These are phyloP conservation scores for Alloascoidea africana DNA, from an alignment of 805 yeast species.

Conservation along the genomic window DNA sequence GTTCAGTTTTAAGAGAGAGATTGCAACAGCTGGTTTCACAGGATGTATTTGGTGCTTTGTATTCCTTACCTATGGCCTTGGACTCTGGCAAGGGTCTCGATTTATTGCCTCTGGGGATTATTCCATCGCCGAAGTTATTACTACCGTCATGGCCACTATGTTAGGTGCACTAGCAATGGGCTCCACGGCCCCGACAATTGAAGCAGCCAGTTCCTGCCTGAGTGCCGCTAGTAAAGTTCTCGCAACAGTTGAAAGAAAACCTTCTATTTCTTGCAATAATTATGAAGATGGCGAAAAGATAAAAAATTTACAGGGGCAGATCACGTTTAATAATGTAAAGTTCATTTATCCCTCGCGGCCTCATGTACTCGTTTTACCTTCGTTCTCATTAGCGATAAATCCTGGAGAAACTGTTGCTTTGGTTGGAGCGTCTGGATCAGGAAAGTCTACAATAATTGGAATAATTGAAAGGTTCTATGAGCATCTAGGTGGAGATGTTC, in stretches of 20 bases:
- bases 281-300: slow-evolving; percentile 13
- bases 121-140: slow-evolving; percentile 19
- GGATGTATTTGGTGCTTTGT: slow-evolving; percentile 20
- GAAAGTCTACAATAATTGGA: slow-evolving; percentile 44
- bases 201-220: slow-evolving; percentile 20
- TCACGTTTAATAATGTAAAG: slow-evolving; percentile 11
- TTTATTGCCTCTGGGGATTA: slow-evolving; percentile 17
- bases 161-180: slow-evolving; percentile 27
- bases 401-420: slow-evolving; percentile 11
- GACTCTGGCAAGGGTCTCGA: slow-evolving; percentile 28
- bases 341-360: slow-evolving; percentile 19
- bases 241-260: slow-evolving; percentile 26
- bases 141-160: slow-evolving; percentile 21
- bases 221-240: slow-evolving; percentile 24
- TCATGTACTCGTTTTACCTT: slow-evolving; percentile 13
- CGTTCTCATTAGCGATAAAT: slow-evolving; percentile 10
- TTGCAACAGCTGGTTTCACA: slow-evolving; percentile 18
- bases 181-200: slow-evolving; percentile 22
- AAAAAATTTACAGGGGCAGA: slow-evolving; percentile 21
- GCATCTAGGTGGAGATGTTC: slow-evolving; percentile 54
- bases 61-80: slow-evolving; percentile 21
- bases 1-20: slow-evolving; percentile 13
- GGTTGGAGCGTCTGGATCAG: slow-evolving; percentile 52
- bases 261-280: too few species aligned
- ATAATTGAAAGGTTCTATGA: slow-evolving; percentile 83